Percentiles rank a stretch among this genome's conserved stretches.
Conservation (phyloP, 169 alveolate species). For the Plasmodium inui region DNA sequence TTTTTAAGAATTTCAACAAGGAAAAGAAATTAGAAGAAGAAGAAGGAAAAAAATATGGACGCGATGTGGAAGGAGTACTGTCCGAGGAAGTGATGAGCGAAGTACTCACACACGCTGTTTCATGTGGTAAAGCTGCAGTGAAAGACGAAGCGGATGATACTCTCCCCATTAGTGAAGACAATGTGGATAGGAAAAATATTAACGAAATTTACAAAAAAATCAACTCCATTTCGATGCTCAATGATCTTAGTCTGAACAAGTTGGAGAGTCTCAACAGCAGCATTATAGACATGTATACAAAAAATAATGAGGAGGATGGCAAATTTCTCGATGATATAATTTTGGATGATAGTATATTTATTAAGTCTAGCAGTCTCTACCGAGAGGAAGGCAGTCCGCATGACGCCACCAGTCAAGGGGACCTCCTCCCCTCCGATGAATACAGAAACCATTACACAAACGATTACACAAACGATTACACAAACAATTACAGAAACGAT, state of each 20-base stretch:
- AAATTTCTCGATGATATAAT: constrained; percentile 63
- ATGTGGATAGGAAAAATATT: constrained; percentile 1
- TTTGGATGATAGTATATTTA: constrained; percentile 69
- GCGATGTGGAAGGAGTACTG: background rate
- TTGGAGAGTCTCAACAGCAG: constrained; percentile 58
- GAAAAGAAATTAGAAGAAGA: constrained; percentile 25
- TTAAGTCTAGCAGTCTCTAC: background rate
- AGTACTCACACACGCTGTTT: background rate
- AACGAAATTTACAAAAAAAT: constrained; percentile 55
- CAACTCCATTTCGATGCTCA: constrained; percentile 37
- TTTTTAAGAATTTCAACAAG: constrained; percentile 30
- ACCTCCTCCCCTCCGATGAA: background rate
- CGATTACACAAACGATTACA: background rate
- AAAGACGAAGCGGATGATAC: background rate
- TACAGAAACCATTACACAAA: too few species aligned
- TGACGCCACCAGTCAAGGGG: background rate
- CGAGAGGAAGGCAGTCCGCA: background rate
- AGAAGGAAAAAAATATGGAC: background rate
- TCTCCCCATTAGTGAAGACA: constrained; percentile 21
- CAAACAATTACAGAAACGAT: background rate
- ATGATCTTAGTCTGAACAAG: constrained; percentile 61
- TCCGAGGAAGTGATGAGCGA: background rate
- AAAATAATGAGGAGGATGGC: constrained; percentile 20
- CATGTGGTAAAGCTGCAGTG: background rate
- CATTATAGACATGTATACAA: constrained; percentile 23